Percentiles rank a stretch among this genome's conserved stretches.
phyloP scores from a whole-genome alignment of 2,329 filamentous ascomycete species.

The Emydomyces testavorans region DNA sequence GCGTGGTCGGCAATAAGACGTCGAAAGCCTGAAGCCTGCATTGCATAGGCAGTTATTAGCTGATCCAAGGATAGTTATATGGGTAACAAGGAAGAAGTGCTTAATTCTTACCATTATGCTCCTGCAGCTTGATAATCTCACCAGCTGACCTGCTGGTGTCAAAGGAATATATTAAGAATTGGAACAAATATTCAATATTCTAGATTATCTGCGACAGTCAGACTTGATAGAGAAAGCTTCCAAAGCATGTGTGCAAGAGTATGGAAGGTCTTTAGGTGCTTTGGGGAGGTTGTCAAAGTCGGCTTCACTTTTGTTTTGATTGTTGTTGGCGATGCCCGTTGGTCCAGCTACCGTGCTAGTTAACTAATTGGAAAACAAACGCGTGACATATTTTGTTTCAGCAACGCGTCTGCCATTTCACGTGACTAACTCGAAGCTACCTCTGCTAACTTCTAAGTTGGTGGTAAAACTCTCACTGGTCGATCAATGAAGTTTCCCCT shows the following conservation, averaged over 20 bases:
- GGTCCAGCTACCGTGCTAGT: slow-evolving; percentile 6
- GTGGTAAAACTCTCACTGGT: neutral
- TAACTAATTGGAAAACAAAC: neutral
- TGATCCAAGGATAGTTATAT: neutral
- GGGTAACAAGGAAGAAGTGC: no score
- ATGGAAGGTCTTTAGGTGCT: no score
- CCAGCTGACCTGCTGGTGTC: neutral
- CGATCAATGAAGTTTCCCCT: neutral
- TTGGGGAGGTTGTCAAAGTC: neutral
- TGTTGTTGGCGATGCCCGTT: slow-evolving; percentile 7
- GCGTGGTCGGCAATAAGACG: slow-evolving; percentile 51
- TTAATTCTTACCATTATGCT: neutral
- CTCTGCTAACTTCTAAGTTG: neutral
- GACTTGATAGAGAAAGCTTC: no score
- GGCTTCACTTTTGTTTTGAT: slow-evolving; percentile 6
- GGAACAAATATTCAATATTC: no score
- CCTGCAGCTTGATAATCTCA: neutral
- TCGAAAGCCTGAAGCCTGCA: slow-evolving; percentile 34
- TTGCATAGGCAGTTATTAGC: neutral
- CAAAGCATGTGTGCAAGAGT: no score
- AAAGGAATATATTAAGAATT: neutral
- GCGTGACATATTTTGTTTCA: neutral
- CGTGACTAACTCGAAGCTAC: neutral
- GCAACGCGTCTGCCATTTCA: neutral
- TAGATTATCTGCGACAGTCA: no score